Percentiles rank a stretch among this genome's conserved stretches.
These are phyloP conservation scores for Pseudomassariella vexata DNA, from an alignment of 2,329 filamentous ascomycete genomes.

Conservation along the genomic window DNA sequence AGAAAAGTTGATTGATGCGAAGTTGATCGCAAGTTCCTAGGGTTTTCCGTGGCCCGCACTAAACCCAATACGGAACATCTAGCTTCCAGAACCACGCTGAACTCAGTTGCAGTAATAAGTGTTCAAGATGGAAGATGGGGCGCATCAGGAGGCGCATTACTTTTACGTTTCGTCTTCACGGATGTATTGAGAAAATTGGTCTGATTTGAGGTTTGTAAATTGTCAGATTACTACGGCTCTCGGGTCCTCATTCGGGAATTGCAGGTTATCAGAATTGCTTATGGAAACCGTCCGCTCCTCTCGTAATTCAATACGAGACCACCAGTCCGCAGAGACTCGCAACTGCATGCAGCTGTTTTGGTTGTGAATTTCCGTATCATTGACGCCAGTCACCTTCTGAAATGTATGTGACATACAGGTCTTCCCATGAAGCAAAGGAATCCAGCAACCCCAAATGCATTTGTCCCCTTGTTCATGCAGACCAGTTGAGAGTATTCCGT, in stretches of 20 bases:
- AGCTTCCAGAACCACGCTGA: not conserved
- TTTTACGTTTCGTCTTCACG: too few species aligned
- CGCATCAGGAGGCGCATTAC: too few species aligned
- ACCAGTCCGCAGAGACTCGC: too few species aligned
- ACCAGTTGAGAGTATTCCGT: constrained; percentile 10
- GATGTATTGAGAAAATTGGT: too few species aligned
- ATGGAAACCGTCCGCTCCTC: constrained; percentile 2
- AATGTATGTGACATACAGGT: constrained; percentile 55
- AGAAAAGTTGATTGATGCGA: too few species aligned
- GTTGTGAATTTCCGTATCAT: constrained; percentile 55
- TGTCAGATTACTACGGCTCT: too few species aligned
- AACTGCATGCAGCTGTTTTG: constrained; percentile 8
- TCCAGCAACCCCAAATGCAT: constrained; percentile 38
- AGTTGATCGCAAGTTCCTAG: constrained; percentile 8
- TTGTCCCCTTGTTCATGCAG: constrained; percentile 13
- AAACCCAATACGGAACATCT: constrained; percentile 5
- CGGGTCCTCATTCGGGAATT: too few species aligned
- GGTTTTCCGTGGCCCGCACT: constrained; percentile 10
- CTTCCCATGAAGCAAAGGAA: constrained; percentile 52
- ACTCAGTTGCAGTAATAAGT: too few species aligned
- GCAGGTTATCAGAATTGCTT: too few species aligned
- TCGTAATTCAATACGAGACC: constrained; percentile 4
- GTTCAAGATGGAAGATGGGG: too few species aligned
- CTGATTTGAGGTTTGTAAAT: too few species aligned
- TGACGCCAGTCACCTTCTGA: constrained; percentile 56